Evolutionary conservation across 2,329 filamentous ascomycete genomes (phyloP).

Genomic region (Pseudogymnoascus sp.): DNA sequence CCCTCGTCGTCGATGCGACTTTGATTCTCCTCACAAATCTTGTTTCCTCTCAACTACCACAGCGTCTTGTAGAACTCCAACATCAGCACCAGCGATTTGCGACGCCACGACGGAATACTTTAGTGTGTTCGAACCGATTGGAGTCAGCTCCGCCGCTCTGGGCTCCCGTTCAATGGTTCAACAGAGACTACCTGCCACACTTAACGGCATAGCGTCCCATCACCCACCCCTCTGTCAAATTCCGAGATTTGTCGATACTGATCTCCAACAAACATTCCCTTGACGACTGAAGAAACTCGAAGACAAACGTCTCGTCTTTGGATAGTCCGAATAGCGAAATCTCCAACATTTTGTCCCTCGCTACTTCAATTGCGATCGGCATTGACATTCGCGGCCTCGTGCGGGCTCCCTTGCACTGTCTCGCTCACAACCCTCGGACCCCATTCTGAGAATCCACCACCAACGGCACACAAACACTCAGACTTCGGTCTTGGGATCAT

Average conservation of each 20-base stretch:
- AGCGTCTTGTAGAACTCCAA: neutral
- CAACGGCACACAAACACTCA: neutral
- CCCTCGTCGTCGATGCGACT: neutral
- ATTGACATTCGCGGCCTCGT: neutral
- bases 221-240: neutral
- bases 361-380: slow-evolving; percentile 4
- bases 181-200: neutral
- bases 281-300: neutral
- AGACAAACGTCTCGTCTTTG: neutral
- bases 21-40: neutral
- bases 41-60: slow-evolving; percentile 1
- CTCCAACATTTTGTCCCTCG: neutral
- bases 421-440: slow-evolving; percentile 1
- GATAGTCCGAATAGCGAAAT: neutral
- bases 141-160: neutral
- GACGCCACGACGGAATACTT: neutral
- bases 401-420: neutral
- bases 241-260: neutral
- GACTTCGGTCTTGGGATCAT: neutral
- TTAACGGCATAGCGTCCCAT: neutral
- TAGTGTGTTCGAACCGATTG: neutral
- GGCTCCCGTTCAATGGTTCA: neutral
- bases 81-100: neutral
- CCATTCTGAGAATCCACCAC: slow-evolving; percentile 3
- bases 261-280: neutral